phyloP scores from a whole-genome alignment of 768 basidiomycete species.

The Suillus placidus region DNA sequence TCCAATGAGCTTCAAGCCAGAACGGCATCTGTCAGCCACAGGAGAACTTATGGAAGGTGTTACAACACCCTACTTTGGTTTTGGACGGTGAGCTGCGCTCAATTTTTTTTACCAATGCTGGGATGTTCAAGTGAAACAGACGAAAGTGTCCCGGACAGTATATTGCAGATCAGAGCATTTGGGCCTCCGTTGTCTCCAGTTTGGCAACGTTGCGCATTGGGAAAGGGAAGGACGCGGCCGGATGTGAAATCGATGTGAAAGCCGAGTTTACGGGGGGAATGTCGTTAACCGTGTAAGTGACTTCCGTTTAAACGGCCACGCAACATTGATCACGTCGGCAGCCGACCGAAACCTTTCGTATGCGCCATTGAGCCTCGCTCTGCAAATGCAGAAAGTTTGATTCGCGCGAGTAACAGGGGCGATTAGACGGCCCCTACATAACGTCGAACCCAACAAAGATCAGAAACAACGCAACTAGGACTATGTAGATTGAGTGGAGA shows the following conservation, averaged over 20 bases:
- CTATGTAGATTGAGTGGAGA: constrained; percentile 7
- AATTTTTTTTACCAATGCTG: background rate
- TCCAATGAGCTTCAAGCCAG: constrained; percentile 55
- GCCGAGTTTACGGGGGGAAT: constrained; percentile 28
- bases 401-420: constrained; percentile 13
- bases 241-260: constrained; percentile 32
- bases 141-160: constrained; percentile 38
- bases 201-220: constrained; percentile 33
- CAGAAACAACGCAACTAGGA: background rate
- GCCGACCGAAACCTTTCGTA: constrained; percentile 27
- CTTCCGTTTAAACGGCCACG: background rate
- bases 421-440: background rate
- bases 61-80: constrained; percentile 19
- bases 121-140: constrained; percentile 17
- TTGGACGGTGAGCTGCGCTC: constrained; percentile 26
- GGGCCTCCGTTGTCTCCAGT: constrained; percentile 34
- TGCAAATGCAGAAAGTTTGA: constrained; percentile 16
- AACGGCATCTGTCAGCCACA: constrained; percentile 46
- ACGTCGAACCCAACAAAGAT: background rate
- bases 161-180: constrained; percentile 36
- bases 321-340: constrained; percentile 10
- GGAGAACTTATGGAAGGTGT: constrained; percentile 19
- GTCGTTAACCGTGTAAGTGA: constrained; percentile 17
- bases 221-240: constrained; percentile 30
- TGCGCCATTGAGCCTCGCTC: constrained; percentile 26